A percentile compares a stretch with the other conserved stretches of the same genome.
These are phyloP conservation scores for Thecaphora frezii DNA, from an alignment of 1,284 basidiomycete genomes.

Conservation along the genomic window DNA sequence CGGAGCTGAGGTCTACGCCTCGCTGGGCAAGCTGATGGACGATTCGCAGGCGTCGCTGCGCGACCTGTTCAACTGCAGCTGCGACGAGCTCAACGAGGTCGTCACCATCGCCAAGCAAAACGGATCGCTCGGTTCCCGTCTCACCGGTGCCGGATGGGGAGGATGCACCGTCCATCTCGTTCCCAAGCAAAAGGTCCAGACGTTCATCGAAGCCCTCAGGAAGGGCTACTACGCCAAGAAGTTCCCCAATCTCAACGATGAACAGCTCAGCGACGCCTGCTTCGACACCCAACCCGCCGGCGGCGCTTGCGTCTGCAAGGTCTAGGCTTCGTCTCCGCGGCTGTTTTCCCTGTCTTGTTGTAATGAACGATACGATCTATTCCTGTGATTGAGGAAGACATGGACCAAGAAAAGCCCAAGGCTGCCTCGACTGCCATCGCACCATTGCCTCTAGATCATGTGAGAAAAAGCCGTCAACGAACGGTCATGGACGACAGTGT, in stretches of 20 bases:
- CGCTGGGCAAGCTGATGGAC: constrained; percentile 50
- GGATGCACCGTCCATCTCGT: constrained; percentile 55
- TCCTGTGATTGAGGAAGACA: too few relatives aligned
- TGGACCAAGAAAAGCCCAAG: too few relatives aligned
- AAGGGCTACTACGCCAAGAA: constrained; percentile 36
- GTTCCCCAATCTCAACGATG: constrained; percentile 32
- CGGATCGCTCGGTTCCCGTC: constrained; percentile 48
- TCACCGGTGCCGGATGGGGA: constrained; percentile 57
- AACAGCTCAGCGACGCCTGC: constrained; percentile 40
- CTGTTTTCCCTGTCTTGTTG: too few relatives aligned
- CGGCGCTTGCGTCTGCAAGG: constrained; percentile 51
- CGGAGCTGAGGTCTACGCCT: constrained; percentile 22
- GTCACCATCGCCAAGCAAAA: constrained; percentile 45
- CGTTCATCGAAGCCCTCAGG: constrained; percentile 38
- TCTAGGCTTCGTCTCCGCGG: constrained; percentile 4
- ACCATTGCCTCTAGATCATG: too few relatives aligned
- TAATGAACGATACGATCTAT: too few relatives aligned
- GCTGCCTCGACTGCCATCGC: too few relatives aligned
- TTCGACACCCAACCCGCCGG: constrained; percentile 53
- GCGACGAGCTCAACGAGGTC: constrained; percentile 48
- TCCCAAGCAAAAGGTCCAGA: constrained; percentile 36
- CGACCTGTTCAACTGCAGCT: constrained; percentile 48
- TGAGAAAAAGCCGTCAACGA: too few relatives aligned
- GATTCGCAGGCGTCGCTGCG: constrained; percentile 46
- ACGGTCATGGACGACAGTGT: too few relatives aligned